phyloP scores from a whole-genome alignment of 352 stramenopile species.

The Phytopythium delawarense region DNA sequence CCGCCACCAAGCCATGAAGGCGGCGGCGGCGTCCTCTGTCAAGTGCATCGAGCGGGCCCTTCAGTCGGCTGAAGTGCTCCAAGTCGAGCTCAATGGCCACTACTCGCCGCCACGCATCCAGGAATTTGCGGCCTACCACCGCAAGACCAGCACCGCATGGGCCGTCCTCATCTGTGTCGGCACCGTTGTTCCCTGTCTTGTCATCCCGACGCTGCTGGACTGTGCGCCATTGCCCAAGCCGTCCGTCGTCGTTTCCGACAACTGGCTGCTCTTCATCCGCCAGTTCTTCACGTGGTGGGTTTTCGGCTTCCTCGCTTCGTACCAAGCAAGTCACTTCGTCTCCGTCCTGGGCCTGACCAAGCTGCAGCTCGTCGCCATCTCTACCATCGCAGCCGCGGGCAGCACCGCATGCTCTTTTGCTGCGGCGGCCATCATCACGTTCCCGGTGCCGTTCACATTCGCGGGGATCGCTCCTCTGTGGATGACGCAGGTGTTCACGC shows the following conservation, averaged over 20 bases:
- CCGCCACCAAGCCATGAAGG: not conserved
- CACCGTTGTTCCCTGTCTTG: conserved; percentile 12
- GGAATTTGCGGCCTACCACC: conserved; percentile 8
- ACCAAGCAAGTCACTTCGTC: conserved; percentile 7
- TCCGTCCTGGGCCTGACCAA: conserved; percentile 12
- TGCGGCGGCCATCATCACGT: not conserved
- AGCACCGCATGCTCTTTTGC: conserved; percentile 3
- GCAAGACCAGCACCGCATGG: conserved; percentile 5
- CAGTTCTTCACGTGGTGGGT: conserved; percentile 12
- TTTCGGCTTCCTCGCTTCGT: conserved; percentile 12
- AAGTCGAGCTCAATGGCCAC: conserved; percentile 17
- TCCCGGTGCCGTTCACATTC: conserved; percentile 20
- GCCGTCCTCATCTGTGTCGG: conserved; percentile 1
- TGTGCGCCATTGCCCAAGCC: conserved; percentile 8
- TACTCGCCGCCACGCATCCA: conserved; percentile 14
- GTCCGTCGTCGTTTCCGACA: conserved; percentile 4
- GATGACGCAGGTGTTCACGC: conserved; percentile 8
- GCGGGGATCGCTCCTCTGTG: conserved; percentile 10
- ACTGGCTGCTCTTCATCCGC: conserved; percentile 16
- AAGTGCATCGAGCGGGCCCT: not conserved
- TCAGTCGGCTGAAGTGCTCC: not conserved
- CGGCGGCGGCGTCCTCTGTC: no score
- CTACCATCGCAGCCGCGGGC: conserved; percentile 5
- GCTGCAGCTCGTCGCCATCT: conserved; percentile 7
- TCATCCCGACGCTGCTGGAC: conserved; percentile 15